Evolutionary conservation across 192 early-diverging fungal species (phyloP).

Genomic region (Linnemannia elongata): DNA sequence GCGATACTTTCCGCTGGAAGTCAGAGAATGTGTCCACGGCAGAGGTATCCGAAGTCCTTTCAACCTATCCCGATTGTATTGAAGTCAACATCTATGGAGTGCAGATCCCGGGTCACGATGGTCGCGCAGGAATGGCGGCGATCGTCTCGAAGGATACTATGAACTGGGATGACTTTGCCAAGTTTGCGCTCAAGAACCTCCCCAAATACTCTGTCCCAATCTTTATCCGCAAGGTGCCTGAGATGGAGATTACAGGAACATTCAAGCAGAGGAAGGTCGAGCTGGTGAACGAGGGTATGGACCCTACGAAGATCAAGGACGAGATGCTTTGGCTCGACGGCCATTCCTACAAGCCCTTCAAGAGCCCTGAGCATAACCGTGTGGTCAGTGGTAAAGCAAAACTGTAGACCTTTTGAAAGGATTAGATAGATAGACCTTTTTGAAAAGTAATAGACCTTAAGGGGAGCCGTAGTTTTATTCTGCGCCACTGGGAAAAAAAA

Average conservation of each 20-base stretch:
- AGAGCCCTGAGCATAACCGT: slow-evolving; percentile 21
- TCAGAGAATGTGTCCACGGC: slow-evolving; percentile 70
- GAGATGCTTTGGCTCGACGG: slow-evolving; percentile 63
- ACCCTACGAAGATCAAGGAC: slow-evolving; percentile 53
- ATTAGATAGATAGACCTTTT: neutral
- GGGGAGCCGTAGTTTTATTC: neutral
- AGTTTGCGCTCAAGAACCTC: slow-evolving; percentile 59
- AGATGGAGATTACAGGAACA: slow-evolving; percentile 67
- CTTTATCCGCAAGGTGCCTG: slow-evolving; percentile 71
- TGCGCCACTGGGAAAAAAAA: neutral
- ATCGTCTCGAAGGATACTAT: slow-evolving; percentile 63
- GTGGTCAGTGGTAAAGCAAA: slow-evolving; percentile 51
- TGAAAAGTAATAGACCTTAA: neutral
- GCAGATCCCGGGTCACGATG: slow-evolving; percentile 71
- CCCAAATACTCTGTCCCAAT: slow-evolving; percentile 77
- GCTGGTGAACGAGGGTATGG: slow-evolving; percentile 64
- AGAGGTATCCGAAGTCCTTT: slow-evolving; percentile 74
- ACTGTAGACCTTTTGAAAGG: neutral
- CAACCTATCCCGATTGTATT: slow-evolving; percentile 65
- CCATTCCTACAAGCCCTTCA: slow-evolving; percentile 63
- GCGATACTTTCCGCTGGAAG: slow-evolving; percentile 85
- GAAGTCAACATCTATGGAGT: slow-evolving; percentile 82
- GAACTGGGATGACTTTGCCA: slow-evolving; percentile 60
- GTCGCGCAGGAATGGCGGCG: slow-evolving; percentile 81
- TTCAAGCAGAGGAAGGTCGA: slow-evolving; percentile 68